These are phyloP conservation scores for Lumnitzera racemosa DNA, from an alignment of 345 rosid genomes.

Conservation along the genomic window DNA sequence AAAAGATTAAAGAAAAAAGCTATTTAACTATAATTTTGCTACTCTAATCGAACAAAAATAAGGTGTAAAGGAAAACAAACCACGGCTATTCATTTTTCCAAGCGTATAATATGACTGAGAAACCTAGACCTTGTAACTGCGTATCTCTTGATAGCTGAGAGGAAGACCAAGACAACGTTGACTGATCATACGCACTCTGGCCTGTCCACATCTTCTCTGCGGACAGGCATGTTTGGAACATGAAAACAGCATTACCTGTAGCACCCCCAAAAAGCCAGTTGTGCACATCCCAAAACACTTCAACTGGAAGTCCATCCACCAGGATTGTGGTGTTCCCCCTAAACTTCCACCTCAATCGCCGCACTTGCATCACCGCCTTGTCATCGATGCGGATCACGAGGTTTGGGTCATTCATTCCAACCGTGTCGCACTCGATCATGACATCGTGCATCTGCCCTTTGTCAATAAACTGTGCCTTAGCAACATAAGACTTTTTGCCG, in stretches of 20 bases:
- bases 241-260: conserved; percentile 72
- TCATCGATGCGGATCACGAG: conserved; percentile 74
- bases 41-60: no score
- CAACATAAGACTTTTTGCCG: conserved; percentile 69
- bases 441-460: conserved; percentile 67
- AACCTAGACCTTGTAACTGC: conserved; percentile 26
- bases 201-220: conserved; percentile 22
- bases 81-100: conserved; percentile 26
- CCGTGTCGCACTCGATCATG: conserved; percentile 68
- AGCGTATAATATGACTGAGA: conserved; percentile 33
- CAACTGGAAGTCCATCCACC: conserved; percentile 78
- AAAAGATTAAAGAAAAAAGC: background rate
- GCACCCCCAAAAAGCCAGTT: conserved; percentile 86
- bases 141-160: conserved; percentile 14
- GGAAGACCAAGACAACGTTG: conserved; percentile 2
- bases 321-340: conserved; percentile 77
- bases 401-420: conserved; percentile 52
- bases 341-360: conserved; percentile 88
- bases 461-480: conserved; percentile 63
- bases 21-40: no score
- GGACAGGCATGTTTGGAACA: conserved; percentile 68
- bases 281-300: conserved; percentile 92
- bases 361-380: conserved; percentile 67
- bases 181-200: conserved; percentile 14
- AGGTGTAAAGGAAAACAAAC: no score